Conservation (phyloP, 164 flowering plant genomes). For the Aristolochia fimbriata region DNA sequence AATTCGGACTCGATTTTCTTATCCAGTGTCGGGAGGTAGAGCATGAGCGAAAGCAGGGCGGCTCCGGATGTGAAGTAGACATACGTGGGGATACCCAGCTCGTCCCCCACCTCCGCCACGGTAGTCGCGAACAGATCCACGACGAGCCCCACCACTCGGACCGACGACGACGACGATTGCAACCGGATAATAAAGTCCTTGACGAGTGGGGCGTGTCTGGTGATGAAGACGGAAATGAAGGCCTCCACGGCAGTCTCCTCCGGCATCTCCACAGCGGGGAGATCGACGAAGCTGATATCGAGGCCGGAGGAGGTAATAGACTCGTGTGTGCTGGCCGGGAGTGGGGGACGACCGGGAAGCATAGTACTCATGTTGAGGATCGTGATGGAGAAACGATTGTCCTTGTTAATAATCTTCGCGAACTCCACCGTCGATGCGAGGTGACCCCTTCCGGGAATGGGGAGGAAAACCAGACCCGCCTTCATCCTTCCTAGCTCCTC, state of each 20-base stretch:
- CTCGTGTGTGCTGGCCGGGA: background rate
- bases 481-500: too few relatives aligned
- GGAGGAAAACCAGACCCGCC: background rate
- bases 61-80: slow-evolving; percentile 26
- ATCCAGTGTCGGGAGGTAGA: slow-evolving; percentile 14
- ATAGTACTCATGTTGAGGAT: slow-evolving; percentile 2
- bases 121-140: slow-evolving; percentile 21
- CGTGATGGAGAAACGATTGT: slow-evolving; percentile 5
- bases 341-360: background rate
- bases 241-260: background rate
- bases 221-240: background rate
- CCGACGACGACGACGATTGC: background rate
- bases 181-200: background rate
- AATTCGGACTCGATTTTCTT: slow-evolving; percentile 5
- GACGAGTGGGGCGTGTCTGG: slow-evolving; percentile 8
- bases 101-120: slow-evolving; percentile 25
- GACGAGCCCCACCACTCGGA: slow-evolving; percentile 9
- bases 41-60: slow-evolving; percentile 11
- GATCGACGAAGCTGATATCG: slow-evolving; percentile 2
- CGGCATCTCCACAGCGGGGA: background rate
- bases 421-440: slow-evolving; percentile 4
- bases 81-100: slow-evolving; percentile 26
- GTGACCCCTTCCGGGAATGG: slow-evolving; percentile 2
- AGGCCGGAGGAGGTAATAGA: slow-evolving; percentile 2
- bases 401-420: slow-evolving; percentile 1